Evolutionary conservation across 768 basidiomycete genomes (phyloP).

Genomic region (Tulasnella calospora): DNA sequence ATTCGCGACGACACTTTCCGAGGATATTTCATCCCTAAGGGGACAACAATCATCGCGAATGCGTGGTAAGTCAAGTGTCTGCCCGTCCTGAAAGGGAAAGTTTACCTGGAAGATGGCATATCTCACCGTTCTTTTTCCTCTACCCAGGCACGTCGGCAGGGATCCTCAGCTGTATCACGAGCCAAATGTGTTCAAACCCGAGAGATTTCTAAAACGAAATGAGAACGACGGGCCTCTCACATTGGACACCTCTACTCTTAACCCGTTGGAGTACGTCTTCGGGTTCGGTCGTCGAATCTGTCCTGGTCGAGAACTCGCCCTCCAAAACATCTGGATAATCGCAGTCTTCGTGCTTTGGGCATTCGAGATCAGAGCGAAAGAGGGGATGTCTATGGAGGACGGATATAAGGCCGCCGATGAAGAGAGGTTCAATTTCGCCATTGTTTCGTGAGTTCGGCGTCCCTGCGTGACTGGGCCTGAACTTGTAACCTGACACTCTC

Average conservation of each 20-base stretch:
- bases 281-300: slow-evolving; percentile 16
- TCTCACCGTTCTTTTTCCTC: no score
- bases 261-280: not conserved
- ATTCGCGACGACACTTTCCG: slow-evolving; percentile 17
- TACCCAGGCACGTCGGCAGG: not conserved
- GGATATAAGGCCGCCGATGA: not conserved
- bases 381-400: not conserved
- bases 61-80: slow-evolving; percentile 19
- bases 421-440: not conserved
- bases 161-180: not conserved
- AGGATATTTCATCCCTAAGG: slow-evolving; percentile 23
- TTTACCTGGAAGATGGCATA: not conserved
- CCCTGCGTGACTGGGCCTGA: not conserved
- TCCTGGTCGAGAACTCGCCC: slow-evolving; percentile 1
- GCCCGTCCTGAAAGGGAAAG: not conserved
- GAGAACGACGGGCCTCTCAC: not conserved
- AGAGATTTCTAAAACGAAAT: not conserved
- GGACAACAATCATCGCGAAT: slow-evolving; percentile 18
- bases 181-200: not conserved
- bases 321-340: not conserved
- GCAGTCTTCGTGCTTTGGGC: not conserved
- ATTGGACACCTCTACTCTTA: not conserved
- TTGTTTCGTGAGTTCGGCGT: not conserved
- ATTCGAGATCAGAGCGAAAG: not conserved
- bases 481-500: not conserved